Evolutionary conservation across 2,329 filamentous ascomycete species (phyloP), one percentile per base, ranked within the genome.

Genomic region (Pseudocercospora macadamiae): DNA sequence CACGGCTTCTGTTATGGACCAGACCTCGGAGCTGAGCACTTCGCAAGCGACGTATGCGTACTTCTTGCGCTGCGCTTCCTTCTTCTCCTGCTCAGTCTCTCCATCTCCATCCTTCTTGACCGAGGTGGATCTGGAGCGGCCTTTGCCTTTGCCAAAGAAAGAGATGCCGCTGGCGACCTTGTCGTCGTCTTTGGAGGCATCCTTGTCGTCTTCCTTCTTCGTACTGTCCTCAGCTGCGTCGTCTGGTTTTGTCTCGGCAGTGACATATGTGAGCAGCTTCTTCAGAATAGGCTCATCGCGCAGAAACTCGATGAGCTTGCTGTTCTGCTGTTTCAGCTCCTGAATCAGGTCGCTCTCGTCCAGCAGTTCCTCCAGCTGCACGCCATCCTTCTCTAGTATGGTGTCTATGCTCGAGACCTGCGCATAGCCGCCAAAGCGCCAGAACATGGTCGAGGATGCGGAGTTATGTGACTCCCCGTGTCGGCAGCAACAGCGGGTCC

Each of bases 351-450:
- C 95, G 72, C 90, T 89, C 82, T 99, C 95, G 75, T 97, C 93
- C 64, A 99, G 86, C 60, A 99, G 83, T 74, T 97, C 93, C 78
- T 99, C 95, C 66, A 97, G 88, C 53, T 90, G 92, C 74, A 97
- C 93, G 78, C 96, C 90, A 69, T 86, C 87, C 78, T 96, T 96
- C 75, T 99, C 95, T 75, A 99, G 91, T 72, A 99, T 90, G 68
- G 89, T 92, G 78, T 97, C 95, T 77, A 99, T 91, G 73, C 93
- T 89, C 71, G 93, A 97, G 79, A 96, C 89, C 83, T 91, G 96
- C 83, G 93, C 91, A 84, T 97, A 97, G 74, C 92, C 92, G 84
- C 95, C 93, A 84, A 97, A 99, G 80, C 93, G 89, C 95, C 95
- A 99, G 80, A 99, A 99, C 95, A 99, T 99, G 82, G 77, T 93